Evolutionary conservation across 1,284 basidiomycete genomes (phyloP), one percentile per base, ranked within the genome.

Genomic region (Mycena citricolor): DNA sequence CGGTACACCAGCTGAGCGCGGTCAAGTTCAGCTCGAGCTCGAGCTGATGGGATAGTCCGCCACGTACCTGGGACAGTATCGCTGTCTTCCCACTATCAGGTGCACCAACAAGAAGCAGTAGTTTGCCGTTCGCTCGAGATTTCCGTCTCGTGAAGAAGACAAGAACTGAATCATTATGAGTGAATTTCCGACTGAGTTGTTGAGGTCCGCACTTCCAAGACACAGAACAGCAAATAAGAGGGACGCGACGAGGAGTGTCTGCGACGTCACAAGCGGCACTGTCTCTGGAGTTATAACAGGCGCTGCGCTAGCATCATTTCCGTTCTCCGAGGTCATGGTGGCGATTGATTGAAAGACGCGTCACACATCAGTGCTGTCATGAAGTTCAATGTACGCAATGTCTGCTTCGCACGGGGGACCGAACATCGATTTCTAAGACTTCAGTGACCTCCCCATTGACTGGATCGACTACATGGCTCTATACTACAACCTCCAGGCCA

Each of bases 81-180:
- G 86, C 73, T 2, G 88, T 89, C 65, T 90, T 90, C 22, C 87
- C 87, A 3, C 78, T 74, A 61, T 88, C 86, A 4, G 81, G 73
- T 32, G 80, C 69, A 2, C 88, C 87, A 11, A 85, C 71, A 16
- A 90, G 65, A 4, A 90, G 63, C 6, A 90, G 58, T 11, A 73
- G 64, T 59, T 76, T 77, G 26, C 82, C 81, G 58, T 63, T 68
- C 4, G 71, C 64, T 30, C 61, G 66, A 4, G 74, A 69, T 52
- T 65, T 77, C 46, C 67, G 67, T 39, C 66, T 67, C 29, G 62
- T 64, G 19, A 76, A 62, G 23, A 76, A 54, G 14, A 76, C 33
- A 12, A 71, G 46, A 37, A 65, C 72, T 73, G 32, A n/a, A 8
- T 39, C 40, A 39, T 23, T 19, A 19, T 42, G 11, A 37, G 24